Evolutionary conservation across 1,284 basidiomycete species (phyloP).

Genomic region (Fomitiporia mediterranea): DNA sequence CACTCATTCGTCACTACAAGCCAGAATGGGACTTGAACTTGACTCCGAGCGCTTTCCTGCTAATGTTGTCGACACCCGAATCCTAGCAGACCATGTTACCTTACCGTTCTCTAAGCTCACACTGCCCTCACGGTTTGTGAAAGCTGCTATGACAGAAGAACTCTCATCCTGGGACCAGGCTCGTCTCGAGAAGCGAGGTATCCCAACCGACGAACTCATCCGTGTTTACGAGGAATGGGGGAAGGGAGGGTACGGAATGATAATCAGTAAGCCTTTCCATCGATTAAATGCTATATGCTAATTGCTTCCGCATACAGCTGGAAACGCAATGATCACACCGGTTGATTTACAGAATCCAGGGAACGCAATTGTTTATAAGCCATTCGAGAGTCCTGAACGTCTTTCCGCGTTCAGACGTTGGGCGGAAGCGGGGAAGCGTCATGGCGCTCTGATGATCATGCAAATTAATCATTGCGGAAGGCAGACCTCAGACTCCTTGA

Average conservation of each 20-base stretch:
- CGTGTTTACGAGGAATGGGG: slow-evolving; percentile 9
- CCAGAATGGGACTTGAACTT: not conserved
- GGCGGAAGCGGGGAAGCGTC: slow-evolving; percentile 33
- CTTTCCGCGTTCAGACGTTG: slow-evolving; percentile 32
- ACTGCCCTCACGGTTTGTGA: not conserved
- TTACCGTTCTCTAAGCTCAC: slow-evolving; percentile 6
- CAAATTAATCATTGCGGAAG: slow-evolving; percentile 39
- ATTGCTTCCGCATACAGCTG: not conserved
- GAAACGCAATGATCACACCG: slow-evolving; percentile 7
- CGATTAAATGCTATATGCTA: not conserved
- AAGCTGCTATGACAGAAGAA: slow-evolving; percentile 3
- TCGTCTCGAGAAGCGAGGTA: not conserved
- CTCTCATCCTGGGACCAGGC: slow-evolving; percentile 5
- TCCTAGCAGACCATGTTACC: not conserved
- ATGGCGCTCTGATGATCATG: slow-evolving; percentile 36
- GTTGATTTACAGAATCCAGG: slow-evolving; percentile 10
- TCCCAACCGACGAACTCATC: not conserved
- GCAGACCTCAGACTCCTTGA: slow-evolving; percentile 24
- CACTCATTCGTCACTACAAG: too few species aligned
- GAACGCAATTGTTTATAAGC: slow-evolving; percentile 18
- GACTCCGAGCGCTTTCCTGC: not conserved
- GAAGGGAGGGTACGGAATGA: slow-evolving; percentile 8
- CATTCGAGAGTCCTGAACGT: slow-evolving; percentile 24
- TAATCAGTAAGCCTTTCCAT: not conserved
- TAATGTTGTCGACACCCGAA: not conserved